Conservation (phyloP, 148 eudicot species). For the Diospyros lotus region DNA sequence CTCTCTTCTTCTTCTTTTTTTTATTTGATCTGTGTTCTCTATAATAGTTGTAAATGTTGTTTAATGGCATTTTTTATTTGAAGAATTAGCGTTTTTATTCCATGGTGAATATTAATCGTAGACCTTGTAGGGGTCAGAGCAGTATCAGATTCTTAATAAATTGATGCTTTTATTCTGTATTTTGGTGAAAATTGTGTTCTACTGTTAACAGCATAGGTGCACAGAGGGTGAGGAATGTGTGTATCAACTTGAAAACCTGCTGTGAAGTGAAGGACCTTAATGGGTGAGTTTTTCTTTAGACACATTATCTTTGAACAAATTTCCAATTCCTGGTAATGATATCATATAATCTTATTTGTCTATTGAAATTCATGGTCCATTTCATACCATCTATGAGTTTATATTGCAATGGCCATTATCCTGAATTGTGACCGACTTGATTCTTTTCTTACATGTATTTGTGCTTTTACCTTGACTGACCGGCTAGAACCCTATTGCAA, state of each 20-base stretch:
- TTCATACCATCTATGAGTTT: background rate
- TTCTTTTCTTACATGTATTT: background rate
- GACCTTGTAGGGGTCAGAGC: too few relatives aligned
- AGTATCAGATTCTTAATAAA: background rate
- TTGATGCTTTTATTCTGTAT: background rate
- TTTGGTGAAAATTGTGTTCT: background rate
- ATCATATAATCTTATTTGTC: background rate
- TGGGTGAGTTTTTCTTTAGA: constrained; percentile 37
- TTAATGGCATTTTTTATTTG: too few relatives aligned
- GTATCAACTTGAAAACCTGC: constrained; percentile 41
- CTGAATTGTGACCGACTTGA: too few relatives aligned
- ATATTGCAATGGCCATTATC: background rate
- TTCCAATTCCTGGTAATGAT: too few relatives aligned
- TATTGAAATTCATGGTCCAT: background rate
- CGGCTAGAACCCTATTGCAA: background rate
- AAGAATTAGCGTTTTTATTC: too few relatives aligned
- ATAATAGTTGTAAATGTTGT: background rate
- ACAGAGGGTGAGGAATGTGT: constrained; percentile 44
- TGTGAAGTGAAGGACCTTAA: constrained; percentile 57
- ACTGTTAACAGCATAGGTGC: constrained; percentile 55
- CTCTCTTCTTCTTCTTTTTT: background rate
- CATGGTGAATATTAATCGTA: too few relatives aligned
- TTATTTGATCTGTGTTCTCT: background rate
- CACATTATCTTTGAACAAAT: background rate
- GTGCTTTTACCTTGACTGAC: background rate